Evolutionary conservation across 495 filamentous ascomycete species (phyloP), one percentile per base, ranked within the genome.

Genomic region (Talaromyces nanjingensis): DNA sequence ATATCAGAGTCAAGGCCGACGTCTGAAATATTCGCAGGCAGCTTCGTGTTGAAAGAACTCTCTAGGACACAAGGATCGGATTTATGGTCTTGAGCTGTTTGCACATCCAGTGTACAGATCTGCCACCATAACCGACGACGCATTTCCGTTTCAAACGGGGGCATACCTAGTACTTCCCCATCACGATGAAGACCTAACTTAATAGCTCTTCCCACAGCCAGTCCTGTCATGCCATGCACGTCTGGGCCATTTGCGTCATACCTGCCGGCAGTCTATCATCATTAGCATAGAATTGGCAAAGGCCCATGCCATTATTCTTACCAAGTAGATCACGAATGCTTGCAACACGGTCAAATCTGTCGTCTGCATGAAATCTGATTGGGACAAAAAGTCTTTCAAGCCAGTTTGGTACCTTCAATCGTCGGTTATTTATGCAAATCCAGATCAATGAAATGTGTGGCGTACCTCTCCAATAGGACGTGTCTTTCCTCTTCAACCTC

Each of bases 71-170:
- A 83, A 5, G 89, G 83, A 56, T 92, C 87, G 55, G 83, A 86
- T 1, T 87, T 88, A 66, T 89, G 81, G 62, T 91, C 89, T 69
- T 94, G 89, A 8, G 87, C 84, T 0, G 86, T 86, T 6, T 86
- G 80, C 1, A 84, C 73, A 67, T 96, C 91, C 1, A 93, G 73
- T 12, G 87, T 77, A 66, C 83, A 88, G 3, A 93, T 78, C 20
- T 87, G 83, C 85, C 89, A 91, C 85, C 90, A 94, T 7, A 92
- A 71, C 0, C 91, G 81, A 54, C 90, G 80, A 52, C 90, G 80
- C 80, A 92, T 89, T 68, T 93, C 91, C 4, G 83, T 79, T 56
- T 93, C 87, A 66, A 91, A 91, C 0, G 87, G 86, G 27, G 82
- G 76, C 33, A 89, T 84, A 59, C 86, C 73, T 1, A 74, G 73